These are phyloP conservation scores for Vaucheria bursata DNA, from an alignment of 352 stramenopile genomes.

Conservation along the genomic window DNA sequence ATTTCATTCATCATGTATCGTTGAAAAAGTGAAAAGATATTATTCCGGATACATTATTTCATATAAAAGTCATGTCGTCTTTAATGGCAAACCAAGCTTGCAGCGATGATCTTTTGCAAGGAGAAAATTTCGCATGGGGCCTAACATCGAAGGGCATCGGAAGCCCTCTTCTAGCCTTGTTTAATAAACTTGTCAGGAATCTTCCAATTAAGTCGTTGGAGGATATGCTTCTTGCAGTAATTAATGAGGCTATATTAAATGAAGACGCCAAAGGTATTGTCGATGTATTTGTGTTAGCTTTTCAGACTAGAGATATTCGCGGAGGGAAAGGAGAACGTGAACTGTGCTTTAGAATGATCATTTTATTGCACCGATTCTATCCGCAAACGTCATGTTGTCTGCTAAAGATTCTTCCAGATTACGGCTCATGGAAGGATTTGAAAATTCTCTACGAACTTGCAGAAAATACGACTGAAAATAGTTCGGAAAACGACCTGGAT, in stretches of 20 bases:
- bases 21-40: too few species aligned
- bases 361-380: neutral
- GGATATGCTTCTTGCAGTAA: neutral
- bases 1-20: too few species aligned
- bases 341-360: neutral
- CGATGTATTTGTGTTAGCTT: conserved; percentile 1
- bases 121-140: too few species aligned
- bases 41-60: too few species aligned
- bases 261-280: neutral
- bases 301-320: conserved; percentile 1
- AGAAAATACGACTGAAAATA: neutral
- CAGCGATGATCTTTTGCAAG: too few species aligned
- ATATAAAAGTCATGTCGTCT: too few species aligned
- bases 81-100: too few species aligned
- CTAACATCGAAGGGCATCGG: too few species aligned
- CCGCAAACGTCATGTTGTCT: neutral
- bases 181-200: conserved; percentile 8
- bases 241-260: neutral
- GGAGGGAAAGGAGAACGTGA: conserved; percentile 11
- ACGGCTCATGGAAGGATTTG: conserved; percentile 18
- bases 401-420: conserved; percentile 4
- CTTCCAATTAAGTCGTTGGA: neutral
- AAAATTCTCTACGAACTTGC: neutral
- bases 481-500: neutral
- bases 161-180: neutral